Evolutionary conservation across 495 filamentous ascomycete genomes (phyloP).

Genomic region (Podospora sp.): DNA sequence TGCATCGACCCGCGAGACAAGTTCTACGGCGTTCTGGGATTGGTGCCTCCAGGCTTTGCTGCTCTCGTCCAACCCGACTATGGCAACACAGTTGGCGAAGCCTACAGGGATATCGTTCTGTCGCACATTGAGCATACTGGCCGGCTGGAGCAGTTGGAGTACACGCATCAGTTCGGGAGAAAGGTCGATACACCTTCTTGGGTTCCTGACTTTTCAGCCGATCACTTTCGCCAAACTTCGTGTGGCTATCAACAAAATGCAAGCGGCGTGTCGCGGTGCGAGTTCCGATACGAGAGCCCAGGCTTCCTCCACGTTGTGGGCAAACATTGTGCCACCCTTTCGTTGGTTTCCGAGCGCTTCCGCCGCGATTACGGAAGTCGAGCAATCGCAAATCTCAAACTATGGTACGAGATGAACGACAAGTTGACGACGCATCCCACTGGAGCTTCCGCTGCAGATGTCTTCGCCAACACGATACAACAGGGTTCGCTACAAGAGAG

Average conservation of each 20-base stretch:
- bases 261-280: not conserved
- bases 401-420: not conserved
- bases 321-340: not conserved
- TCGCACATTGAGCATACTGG: not conserved
- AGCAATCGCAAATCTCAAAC: not conserved
- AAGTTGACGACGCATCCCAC: not conserved
- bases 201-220: not conserved
- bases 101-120: not conserved
- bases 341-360: not conserved
- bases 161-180: not conserved
- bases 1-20: slow-evolving; percentile 1
- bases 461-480: not conserved
- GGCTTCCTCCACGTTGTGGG: not conserved
- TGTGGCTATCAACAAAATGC: not conserved
- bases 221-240: not conserved
- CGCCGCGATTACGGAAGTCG: not conserved
- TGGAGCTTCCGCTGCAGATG: not conserved
- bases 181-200: not conserved
- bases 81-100: not conserved
- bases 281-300: not conserved
- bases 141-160: slow-evolving; percentile 1
- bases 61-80: not conserved
- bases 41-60: not conserved
- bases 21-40: not conserved
- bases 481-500: not conserved